phyloP scores from a whole-genome alignment of 164 flowering plant genomes.

The Macadamia tetraphylla region DNA sequence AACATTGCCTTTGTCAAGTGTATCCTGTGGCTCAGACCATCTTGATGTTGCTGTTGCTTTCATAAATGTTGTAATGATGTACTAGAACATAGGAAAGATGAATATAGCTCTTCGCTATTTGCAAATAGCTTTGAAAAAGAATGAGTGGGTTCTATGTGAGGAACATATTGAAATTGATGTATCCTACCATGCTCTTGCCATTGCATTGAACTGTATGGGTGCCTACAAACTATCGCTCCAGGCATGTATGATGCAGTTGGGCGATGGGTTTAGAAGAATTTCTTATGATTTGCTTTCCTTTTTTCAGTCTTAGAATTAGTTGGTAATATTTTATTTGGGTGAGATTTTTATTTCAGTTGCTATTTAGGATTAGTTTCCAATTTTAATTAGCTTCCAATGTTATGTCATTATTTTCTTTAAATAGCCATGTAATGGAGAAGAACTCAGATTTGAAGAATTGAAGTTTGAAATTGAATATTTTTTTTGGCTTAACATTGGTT shows the following conservation, averaged over 20 bases:
- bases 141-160: slow-evolving; percentile 87
- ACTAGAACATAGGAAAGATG: slow-evolving; percentile 93
- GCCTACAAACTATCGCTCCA: slow-evolving; percentile 93
- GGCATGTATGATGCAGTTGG: slow-evolving; percentile 28
- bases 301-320: too few species aligned
- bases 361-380: too few species aligned
- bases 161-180: slow-evolving; percentile 98
- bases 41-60: slow-evolving; percentile 99
- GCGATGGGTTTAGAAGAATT: too few species aligned
- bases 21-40: slow-evolving; percentile 95
- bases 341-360: too few species aligned
- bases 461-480: too few species aligned
- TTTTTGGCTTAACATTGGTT: too few species aligned
- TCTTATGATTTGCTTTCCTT: too few species aligned
- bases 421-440: too few species aligned
- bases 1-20: slow-evolving; percentile 69
- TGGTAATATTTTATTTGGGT: too few species aligned
- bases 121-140: slow-evolving; percentile 97
- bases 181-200: slow-evolving; percentile 98
- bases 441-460: too few species aligned
- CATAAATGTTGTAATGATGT: slow-evolving; percentile 99
- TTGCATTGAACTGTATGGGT: slow-evolving; percentile 96
- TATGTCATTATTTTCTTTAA: too few species aligned
- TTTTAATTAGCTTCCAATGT: too few species aligned
- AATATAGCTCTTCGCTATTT: slow-evolving; percentile 87